Evolutionary conservation across 2,329 filamentous ascomycete species (phyloP).

Genomic region (Pyrenophora tritici-repentis): DNA sequence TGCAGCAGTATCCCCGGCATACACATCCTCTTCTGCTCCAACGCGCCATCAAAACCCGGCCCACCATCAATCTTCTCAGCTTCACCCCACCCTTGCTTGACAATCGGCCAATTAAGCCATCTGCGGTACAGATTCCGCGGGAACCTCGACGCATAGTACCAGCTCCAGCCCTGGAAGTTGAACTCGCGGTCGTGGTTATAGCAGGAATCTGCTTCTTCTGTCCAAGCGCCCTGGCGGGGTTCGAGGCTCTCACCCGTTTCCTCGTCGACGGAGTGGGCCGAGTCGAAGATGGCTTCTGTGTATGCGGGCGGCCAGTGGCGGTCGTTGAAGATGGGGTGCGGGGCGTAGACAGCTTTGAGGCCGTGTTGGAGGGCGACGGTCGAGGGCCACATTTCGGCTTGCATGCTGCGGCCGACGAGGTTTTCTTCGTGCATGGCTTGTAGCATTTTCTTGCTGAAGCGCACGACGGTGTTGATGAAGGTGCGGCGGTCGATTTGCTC

Average conservation of each 20-base stretch:
- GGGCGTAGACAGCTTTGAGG: conserved; percentile 87
- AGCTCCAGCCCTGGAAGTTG: conserved; percentile 83
- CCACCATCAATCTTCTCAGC: conserved; percentile 64
- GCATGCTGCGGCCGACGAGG: conserved; percentile 84
- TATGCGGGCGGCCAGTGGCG: conserved; percentile 82
- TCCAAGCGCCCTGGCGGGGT: conserved; percentile 61
- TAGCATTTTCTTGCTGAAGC: conserved; percentile 80
- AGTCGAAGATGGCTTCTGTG: conserved; percentile 80
- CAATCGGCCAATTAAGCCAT: conserved; percentile 82
- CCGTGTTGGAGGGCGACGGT: conserved; percentile 89
- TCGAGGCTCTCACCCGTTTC: conserved; percentile 56
- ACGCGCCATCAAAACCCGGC: conserved; percentile 49
- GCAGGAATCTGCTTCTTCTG: conserved; percentile 48
- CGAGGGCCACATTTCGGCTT: conserved; percentile 95
- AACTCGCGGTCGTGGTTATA: conserved; percentile 74
- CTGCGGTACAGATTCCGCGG: conserved; percentile 79
- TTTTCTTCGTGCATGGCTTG: conserved; percentile 91
- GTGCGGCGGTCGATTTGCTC: conserved; percentile 69
- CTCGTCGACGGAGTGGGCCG: conserved; percentile 32
- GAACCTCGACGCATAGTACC: conserved; percentile 90
- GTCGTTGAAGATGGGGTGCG: conserved; percentile 87
- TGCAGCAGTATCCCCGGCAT: conserved; percentile 87
- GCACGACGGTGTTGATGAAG: conserved; percentile 85
- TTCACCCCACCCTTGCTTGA: conserved; percentile 78
- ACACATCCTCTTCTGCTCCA: conserved; percentile 78